A percentile compares a stretch with the other conserved stretches of the same genome.
Evolutionary conservation across 345 rosid genomes (phyloP).

Genomic region (Odontarrhena argentea): DNA sequence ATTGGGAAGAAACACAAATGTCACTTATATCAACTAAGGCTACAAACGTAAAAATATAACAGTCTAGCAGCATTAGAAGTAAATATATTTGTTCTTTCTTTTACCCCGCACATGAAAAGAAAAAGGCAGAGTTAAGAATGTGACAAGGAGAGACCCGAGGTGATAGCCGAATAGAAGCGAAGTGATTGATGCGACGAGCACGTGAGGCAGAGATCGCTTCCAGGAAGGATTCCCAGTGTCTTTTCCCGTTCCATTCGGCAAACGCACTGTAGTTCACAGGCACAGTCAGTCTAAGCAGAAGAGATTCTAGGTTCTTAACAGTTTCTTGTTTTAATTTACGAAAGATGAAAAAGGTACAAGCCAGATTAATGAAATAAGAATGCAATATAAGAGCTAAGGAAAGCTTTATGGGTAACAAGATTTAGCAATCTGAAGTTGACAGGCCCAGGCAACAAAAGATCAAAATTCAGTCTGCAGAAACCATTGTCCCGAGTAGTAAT

Average conservation of each 20-base stretch:
- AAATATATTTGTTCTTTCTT: not conserved
- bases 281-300: constrained; percentile 33
- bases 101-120: constrained; percentile 8
- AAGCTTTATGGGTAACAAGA: not conserved
- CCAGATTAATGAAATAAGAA: not conserved
- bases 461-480: not conserved
- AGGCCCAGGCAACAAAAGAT: constrained; percentile 12
- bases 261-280: constrained; percentile 46
- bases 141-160: constrained; percentile 62
- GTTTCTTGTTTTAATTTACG: not conserved
- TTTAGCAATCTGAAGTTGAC: not conserved
- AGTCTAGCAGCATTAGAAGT: constrained; percentile 8
- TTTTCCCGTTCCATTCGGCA: constrained; percentile 56
- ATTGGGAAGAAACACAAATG: constrained; percentile 20
- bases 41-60: not conserved
- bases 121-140: constrained; percentile 16
- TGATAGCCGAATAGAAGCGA: constrained; percentile 90
- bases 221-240: constrained; percentile 74
- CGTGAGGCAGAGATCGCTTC: constrained; percentile 79
- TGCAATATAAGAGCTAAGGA: no score
- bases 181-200: constrained; percentile 71
- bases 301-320: not conserved
- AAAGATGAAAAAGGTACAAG: not conserved
- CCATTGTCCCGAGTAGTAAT: not conserved
- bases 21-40: not conserved